Evolutionary conservation across 2,329 filamentous ascomycete species (phyloP).

Genomic region (Drechslerella stenobrocha): DNA sequence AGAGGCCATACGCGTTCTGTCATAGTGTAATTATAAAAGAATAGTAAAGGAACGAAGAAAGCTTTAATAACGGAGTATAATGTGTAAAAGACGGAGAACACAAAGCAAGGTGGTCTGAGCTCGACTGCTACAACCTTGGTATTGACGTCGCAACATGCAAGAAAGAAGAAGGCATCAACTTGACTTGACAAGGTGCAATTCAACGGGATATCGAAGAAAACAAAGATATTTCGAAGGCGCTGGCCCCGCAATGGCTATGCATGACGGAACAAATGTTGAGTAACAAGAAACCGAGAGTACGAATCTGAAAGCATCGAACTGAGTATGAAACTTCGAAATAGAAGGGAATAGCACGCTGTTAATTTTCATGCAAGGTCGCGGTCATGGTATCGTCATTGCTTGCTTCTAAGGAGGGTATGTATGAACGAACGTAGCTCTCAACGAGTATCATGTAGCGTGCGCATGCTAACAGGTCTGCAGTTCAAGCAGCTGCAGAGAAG

Average conservation of each 20-base stretch:
- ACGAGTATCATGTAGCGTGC: not conserved
- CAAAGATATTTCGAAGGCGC: too few relatives aligned
- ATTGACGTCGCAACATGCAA: too few relatives aligned
- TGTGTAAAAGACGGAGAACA: too few relatives aligned
- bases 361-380: constrained; percentile 8
- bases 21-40: not conserved
- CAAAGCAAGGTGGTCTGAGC: too few relatives aligned
- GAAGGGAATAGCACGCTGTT: constrained; percentile 15
- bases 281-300: too few relatives aligned
- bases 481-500: constrained; percentile 19
- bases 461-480: constrained; percentile 16
- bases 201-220: too few relatives aligned
- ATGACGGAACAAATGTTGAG: too few relatives aligned
- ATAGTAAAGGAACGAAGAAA: not conserved
- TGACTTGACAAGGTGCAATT: too few relatives aligned
- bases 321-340: not conserved
- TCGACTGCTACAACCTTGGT: too few relatives aligned
- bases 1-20: not conserved
- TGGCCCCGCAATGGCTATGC: too few relatives aligned
- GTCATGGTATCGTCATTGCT: constrained; percentile 12
- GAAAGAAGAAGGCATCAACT: not conserved
- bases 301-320: not conserved
- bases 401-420: constrained; percentile 7
- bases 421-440: constrained; percentile 2
- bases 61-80: not conserved